A percentile compares a stretch with the other conserved stretches of the same genome.
Conservation (phyloP, 352 stramenopile genomes). For the Globisporangium cylindrosporum region DNA sequence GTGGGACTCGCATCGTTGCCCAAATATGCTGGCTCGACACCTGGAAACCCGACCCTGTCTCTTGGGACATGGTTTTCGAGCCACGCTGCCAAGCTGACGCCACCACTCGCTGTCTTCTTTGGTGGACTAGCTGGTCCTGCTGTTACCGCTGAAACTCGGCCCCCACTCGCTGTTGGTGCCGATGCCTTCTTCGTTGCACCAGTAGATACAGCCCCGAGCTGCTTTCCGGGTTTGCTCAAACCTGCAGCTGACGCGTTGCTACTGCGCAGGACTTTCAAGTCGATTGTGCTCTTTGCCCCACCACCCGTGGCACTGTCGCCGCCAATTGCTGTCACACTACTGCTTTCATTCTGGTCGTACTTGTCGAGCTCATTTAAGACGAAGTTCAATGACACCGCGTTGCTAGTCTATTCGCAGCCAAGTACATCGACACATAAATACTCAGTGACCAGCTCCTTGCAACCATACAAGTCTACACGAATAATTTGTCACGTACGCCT, state of each 20-base stretch:
- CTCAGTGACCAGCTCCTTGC: too few relatives aligned
- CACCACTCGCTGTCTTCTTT: conserved; percentile 17
- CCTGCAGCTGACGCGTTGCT: not conserved
- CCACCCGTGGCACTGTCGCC: conserved; percentile 13
- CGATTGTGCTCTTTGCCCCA: not conserved
- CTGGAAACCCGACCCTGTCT: conserved; percentile 45
- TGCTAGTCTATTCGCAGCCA: conserved; percentile 13
- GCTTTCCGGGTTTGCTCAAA: not conserved
- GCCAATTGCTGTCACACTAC: not conserved
- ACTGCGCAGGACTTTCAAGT: conserved; percentile 8
- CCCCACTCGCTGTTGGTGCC: not conserved
- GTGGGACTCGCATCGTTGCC: not conserved
- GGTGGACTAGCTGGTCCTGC: conserved; percentile 1
- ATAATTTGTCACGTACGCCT: conserved; percentile 27
- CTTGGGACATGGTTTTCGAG: conserved; percentile 41
- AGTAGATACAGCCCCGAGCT: not conserved
- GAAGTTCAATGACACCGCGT: conserved; percentile 51
- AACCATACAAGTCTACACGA: too few relatives aligned
- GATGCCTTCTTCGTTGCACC: not conserved
- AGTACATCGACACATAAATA: too few relatives aligned
- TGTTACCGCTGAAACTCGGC: not conserved
- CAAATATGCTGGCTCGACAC: conserved; percentile 17
- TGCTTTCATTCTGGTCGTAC: conserved; percentile 41
- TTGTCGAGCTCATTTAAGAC: conserved; percentile 59
- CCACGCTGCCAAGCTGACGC: conserved; percentile 35